Evolutionary conservation across 2,329 filamentous ascomycete species (phyloP).

Genomic region (Colletotrichum neosansevieriae): DNA sequence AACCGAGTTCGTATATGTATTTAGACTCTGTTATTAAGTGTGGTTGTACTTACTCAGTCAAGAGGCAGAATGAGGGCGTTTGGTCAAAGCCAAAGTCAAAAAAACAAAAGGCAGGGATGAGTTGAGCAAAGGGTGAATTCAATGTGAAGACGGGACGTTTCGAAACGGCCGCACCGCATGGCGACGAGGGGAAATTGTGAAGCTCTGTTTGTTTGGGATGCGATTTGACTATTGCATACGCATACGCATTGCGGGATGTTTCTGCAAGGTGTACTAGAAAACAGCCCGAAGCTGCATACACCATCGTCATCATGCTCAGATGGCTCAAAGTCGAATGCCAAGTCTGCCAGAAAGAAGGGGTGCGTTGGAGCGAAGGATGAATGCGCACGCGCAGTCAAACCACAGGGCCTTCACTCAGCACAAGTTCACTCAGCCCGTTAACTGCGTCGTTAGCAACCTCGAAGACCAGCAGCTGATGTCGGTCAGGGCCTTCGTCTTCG

Average conservation of each 20-base stretch:
- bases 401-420: constrained; percentile 5
- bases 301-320: neutral
- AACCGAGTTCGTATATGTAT: neutral
- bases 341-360: constrained; percentile 1
- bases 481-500: constrained; percentile 12
- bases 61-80: neutral
- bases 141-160: constrained; percentile 24
- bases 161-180: constrained; percentile 27
- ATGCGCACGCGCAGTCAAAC: constrained; percentile 13
- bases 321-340: neutral
- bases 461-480: constrained; percentile 4
- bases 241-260: neutral
- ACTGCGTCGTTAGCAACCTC: neutral
- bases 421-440: neutral
- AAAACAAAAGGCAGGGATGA: constrained; percentile 11
- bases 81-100: neutral
- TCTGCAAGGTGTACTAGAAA: neutral
- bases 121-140: neutral
- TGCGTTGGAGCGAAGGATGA: constrained; percentile 6
- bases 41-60: neutral
- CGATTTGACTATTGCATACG: neutral
- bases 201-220: constrained; percentile 21
- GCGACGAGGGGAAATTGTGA: constrained; percentile 11
- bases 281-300: constrained; percentile 2
- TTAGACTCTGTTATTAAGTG: neutral